Evolutionary conservation across 2,329 filamentous ascomycete genomes (phyloP).

Genomic region (Penicillium verrucosum): DNA sequence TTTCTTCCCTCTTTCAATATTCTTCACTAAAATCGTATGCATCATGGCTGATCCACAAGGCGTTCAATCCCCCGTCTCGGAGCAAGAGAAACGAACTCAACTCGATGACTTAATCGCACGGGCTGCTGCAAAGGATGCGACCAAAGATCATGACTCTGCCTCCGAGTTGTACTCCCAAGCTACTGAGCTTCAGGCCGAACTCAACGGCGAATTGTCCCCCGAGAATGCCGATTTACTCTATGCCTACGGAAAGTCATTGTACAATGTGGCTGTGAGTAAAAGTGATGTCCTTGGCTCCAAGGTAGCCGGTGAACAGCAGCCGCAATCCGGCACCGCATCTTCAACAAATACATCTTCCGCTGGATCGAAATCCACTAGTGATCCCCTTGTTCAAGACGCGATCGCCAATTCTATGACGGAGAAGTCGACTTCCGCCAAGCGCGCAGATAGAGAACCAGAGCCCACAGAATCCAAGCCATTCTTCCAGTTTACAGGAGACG

Average conservation of each 20-base stretch:
- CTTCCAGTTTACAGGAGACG: slow-evolving; percentile 91
- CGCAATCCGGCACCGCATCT: slow-evolving; percentile 50
- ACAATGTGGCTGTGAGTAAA: slow-evolving; percentile 89
- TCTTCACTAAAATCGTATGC: neutral
- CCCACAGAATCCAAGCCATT: slow-evolving; percentile 55
- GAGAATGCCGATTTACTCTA: slow-evolving; percentile 94
- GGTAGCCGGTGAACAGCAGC: slow-evolving; percentile 59
- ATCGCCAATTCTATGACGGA: slow-evolving; percentile 23
- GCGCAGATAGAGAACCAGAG: slow-evolving; percentile 12
- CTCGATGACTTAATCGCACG: slow-evolving; percentile 75
- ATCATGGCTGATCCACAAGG: slow-evolving; percentile 27
- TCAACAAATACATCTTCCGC: slow-evolving; percentile 38
- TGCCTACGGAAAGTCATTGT: slow-evolving; percentile 87
- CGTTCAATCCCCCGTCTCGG: slow-evolving; percentile 11
- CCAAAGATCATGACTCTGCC: slow-evolving; percentile 83
- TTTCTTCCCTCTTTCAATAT: neutral
- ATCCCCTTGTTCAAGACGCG: slow-evolving; percentile 27
- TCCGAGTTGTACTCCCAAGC: slow-evolving; percentile 86
- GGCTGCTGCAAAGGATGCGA: slow-evolving; percentile 79
- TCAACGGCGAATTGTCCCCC: slow-evolving; percentile 87
- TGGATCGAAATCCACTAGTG: slow-evolving; percentile 14
- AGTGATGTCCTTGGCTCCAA: slow-evolving; percentile 90
- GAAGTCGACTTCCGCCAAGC: slow-evolving; percentile 14
- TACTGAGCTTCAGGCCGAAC: slow-evolving; percentile 80
- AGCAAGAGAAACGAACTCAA: slow-evolving; percentile 54